Base-by-base conservation (phyloP, 2,329 filamentous ascomycete species). In the Calonectria crousiana region DNA sequence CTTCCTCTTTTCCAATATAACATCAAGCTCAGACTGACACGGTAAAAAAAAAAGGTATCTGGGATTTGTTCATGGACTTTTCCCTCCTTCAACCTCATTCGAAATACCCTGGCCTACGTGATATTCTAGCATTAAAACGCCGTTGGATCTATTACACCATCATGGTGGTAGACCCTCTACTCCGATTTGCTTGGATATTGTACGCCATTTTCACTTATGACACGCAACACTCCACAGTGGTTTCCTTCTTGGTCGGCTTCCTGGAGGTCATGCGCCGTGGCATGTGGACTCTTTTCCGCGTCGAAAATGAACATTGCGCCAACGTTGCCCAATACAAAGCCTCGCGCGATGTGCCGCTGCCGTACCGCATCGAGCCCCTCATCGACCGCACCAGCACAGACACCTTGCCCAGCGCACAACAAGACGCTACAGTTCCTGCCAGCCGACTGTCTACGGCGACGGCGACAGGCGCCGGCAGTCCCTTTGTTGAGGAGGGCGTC, bases 11-110 rank as follows among this genome's bases (percentile, higher is more conserved):
- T 20, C 6, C 23, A 23, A n/a, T 56, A 3, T 4, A 36, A 38
- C 1, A 41, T 23, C 41, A 1, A 34, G 20, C 28, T 68, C 4
- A 16, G 47, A 38, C 47, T 78, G 23, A 76, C 69, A 5, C 6
- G n/a, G 0, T 11, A 5, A 69, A 69, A 93, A 92, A 93, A 5
- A 69, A 69, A 93, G 92, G 93, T 13, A 90, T 98, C 52, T 99
- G 97, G 97, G 97, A 99, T 82, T 86, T 99, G 2, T 92, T 95
- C 77, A 98, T 98, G 94, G 97, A 99, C 84, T 98, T 97, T 90
- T 97, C 94, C 73, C 89, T 98, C n/a, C 90, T 96, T 4, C 95
- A 98, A 79, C 89, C 93, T 0, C 91, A 93, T 70, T 91, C 94
- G 0, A 90, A 91, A 14, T 88, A 94, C 77, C 90, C 87, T 2